These are phyloP conservation scores for Neurospora cerealis DNA, from an alignment of 495 filamentous ascomycete species.

Conservation along the genomic window DNA sequence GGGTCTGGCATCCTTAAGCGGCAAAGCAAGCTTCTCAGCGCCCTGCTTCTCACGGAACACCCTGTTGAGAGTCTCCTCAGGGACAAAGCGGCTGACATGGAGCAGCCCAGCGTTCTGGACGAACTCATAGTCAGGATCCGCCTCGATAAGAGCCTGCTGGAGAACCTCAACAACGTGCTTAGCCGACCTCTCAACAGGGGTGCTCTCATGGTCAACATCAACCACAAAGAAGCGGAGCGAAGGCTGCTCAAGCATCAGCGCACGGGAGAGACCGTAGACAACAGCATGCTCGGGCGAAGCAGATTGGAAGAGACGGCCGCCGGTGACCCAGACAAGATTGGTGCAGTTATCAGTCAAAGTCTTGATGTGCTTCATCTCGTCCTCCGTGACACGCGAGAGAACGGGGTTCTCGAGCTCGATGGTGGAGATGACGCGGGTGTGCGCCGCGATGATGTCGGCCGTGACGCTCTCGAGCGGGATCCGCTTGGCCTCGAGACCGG, in stretches of 20 bases:
- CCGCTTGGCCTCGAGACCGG: neutral
- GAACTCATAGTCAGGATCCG: constrained; percentile 20
- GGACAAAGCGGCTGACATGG: constrained; percentile 12
- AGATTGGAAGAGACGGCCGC: constrained; percentile 1
- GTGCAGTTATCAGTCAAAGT: constrained; percentile 23
- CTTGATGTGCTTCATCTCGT: constrained; percentile 6
- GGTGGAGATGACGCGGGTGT: constrained; percentile 3
- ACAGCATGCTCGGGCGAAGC: constrained; percentile 17
- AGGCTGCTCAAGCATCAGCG: constrained; percentile 18
- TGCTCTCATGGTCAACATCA: constrained; percentile 12
- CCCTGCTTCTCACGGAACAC: constrained; percentile 8
- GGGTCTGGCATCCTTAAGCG: constrained; percentile 5
- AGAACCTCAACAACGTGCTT: constrained; percentile 12
- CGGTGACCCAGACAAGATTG: constrained; percentile 25
- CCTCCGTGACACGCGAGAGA: neutral
- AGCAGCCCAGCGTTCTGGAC: constrained; percentile 19
- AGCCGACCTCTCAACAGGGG: neutral
- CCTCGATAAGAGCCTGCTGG: constrained; percentile 6
- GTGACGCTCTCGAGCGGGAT: neutral
- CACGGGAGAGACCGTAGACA: constrained; percentile 18
- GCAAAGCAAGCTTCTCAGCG: constrained; percentile 15
- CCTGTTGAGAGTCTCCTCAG: constrained; percentile 12
- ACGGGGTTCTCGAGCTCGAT: neutral
- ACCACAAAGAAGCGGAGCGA: constrained; percentile 20
- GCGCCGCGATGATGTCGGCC: constrained; percentile 3